phyloP scores from a whole-genome alignment of 176 grass and related monocot genomes.

The Oryza rufipogon region DNA sequence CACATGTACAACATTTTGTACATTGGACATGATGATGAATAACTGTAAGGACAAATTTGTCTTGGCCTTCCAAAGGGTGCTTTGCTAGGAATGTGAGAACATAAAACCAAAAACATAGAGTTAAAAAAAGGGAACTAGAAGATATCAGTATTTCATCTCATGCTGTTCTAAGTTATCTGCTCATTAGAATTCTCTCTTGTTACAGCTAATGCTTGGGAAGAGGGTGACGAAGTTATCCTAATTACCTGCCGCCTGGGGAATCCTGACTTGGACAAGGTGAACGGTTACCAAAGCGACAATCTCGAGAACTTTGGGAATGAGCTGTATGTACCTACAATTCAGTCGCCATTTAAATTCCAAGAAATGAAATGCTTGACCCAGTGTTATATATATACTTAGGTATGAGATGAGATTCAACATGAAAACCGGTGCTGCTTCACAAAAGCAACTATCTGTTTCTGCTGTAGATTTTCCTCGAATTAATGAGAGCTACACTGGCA shows the following conservation, averaged over 20 bases:
- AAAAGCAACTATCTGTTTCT: constrained; percentile 84
- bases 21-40: constrained; percentile 11
- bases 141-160: background rate
- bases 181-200: constrained; percentile 15
- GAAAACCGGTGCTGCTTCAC: constrained; percentile 78
- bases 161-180: constrained; percentile 15
- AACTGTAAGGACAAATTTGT: background rate
- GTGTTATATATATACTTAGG: constrained; percentile 30
- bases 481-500: constrained; percentile 84
- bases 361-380: background rate
- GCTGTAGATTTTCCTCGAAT: constrained; percentile 93
- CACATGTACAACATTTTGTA: constrained; percentile 5
- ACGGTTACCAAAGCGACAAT: constrained; percentile 60
- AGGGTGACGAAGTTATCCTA: constrained; percentile 83
- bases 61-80: background rate
- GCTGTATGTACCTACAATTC: constrained; percentile 50
- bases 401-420: constrained; percentile 98
- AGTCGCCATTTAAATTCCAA: constrained; percentile 34
- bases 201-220: constrained; percentile 96
- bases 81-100: background rate
- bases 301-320: constrained; percentile 79
- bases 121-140: background rate
- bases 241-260: constrained; percentile 84
- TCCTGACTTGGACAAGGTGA: constrained; percentile 81
- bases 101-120: background rate